Evolutionary conservation across 768 basidiomycete genomes (phyloP), one percentile per base, ranked within the genome.

Genomic region (Inosperma sp.): DNA sequence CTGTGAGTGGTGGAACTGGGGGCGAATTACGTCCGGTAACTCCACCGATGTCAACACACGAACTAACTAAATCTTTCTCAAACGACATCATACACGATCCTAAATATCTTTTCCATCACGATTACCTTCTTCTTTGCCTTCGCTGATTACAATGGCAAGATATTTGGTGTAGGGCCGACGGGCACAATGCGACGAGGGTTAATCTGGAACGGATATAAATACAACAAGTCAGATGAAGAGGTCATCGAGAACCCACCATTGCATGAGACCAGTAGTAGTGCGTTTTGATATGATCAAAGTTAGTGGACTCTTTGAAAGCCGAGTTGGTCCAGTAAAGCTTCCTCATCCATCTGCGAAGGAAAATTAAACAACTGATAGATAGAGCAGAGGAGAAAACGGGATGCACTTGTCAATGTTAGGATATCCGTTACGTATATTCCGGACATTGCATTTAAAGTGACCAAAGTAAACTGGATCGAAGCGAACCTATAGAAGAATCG

Each of bases 391-490:
- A 10, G 9, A 8, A 10, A 37, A 41, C 13, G 19, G 17, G 9
- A 68, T 76, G 37, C 48, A 79, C 82, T 64, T 63, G 69, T 97
- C 79, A 42, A 96, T 79, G 41, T 82, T 78, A 16, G 94, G 93
- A 67, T 93, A 98, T 5, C 88, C 88, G 60, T 83, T 72, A 19
- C 94, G 89, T 62, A 96, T 88, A 35, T 79, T 83, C 25, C 85
- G 82, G 56, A 91, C 65, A 73, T 95, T 93, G 72, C 92, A 94
- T 60, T 97, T 97, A 79, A 98, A 98, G 65, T 93, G 90, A 0
- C 85, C 82, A 40, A 86, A 78, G 67, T 98, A 97, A 13, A 87
- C 94, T 1, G 85, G 83, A 59, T 95, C 93, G 68, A 93, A 94
- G 29, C 92, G 89, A 54, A 91, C 71, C 87, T 90, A 51, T 10